These are phyloP conservation scores for Leishmania major DNA, from an alignment of 208 protist species.

Conservation along the genomic window DNA sequence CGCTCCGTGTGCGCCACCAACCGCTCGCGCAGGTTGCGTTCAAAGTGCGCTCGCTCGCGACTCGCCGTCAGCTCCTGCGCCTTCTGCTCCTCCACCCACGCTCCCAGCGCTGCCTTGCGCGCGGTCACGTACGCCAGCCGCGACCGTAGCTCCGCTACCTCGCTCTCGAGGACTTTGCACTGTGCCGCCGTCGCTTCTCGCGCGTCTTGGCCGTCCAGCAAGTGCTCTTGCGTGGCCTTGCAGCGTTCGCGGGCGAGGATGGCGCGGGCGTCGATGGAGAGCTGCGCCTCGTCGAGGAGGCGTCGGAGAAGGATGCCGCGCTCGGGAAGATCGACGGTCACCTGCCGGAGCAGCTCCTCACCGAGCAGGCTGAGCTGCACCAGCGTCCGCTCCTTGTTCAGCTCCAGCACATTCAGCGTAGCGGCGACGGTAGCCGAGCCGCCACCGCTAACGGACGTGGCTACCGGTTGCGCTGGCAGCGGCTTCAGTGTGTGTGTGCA, in stretches of 20 bases:
- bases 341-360: slow-evolving; percentile 60
- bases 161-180: slow-evolving; percentile 19
- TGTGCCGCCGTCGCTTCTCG: slow-evolving; percentile 25
- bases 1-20: slow-evolving; percentile 40
- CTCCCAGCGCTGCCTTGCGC: slow-evolving; percentile 26
- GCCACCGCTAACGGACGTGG: slow-evolving; percentile 26
- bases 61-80: slow-evolving; percentile 9
- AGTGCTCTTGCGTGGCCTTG: slow-evolving; percentile 16
- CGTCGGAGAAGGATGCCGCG: slow-evolving; percentile 61
- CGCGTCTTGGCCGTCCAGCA: slow-evolving; percentile 34
- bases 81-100: slow-evolving; percentile 21
- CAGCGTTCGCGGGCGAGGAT: slow-evolving; percentile 34
- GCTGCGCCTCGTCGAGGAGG: slow-evolving; percentile 52
- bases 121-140: slow-evolving; percentile 23
- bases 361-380: slow-evolving; percentile 50
- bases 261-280: slow-evolving; percentile 41
- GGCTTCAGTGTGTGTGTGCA: slow-evolving; percentile 26
- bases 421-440: slow-evolving; percentile 51
- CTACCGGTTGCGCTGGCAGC: slow-evolving; percentile 17
- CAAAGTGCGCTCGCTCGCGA: slow-evolving; percentile 28
- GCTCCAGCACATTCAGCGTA: slow-evolving; percentile 50
- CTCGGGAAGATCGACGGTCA: slow-evolving; percentile 64
- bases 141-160: slow-evolving; percentile 34
- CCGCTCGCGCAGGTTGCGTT: slow-evolving; percentile 33
- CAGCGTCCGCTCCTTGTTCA: slow-evolving; percentile 46